These are phyloP conservation scores for Licmophora abbreviata DNA, from an alignment of 108 stramenopile genomes.

Conservation along the genomic window DNA sequence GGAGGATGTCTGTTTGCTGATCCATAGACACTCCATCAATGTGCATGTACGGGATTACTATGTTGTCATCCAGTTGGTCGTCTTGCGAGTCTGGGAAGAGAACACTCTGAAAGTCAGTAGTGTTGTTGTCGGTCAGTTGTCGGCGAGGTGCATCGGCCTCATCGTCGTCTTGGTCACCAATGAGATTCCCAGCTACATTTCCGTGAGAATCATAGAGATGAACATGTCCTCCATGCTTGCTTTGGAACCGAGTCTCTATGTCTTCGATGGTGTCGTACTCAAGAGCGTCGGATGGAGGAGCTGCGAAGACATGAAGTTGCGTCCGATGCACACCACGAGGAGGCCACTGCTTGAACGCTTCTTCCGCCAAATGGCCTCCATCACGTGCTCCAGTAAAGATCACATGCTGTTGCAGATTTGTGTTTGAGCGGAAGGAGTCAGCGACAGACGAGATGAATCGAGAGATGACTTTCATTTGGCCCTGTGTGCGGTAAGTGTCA, in stretches of 20 bases:
- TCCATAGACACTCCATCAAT: constrained; percentile 32
- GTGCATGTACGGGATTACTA: constrained; percentile 49
- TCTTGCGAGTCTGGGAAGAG: constrained; percentile 1
- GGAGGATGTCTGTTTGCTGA: constrained; percentile 31
- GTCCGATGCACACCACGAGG: constrained; percentile 31
- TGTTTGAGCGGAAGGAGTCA: constrained; percentile 34
- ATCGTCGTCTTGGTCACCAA: constrained; percentile 33
- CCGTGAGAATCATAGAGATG: constrained; percentile 42
- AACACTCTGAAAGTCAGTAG: not conserved
- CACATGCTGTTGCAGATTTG: constrained; percentile 30
- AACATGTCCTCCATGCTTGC: constrained; percentile 20
- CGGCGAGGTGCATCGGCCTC: constrained; percentile 12
- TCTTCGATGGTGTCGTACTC: constrained; percentile 34
- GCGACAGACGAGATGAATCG: constrained; percentile 46
- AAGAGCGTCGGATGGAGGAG: constrained; percentile 20
- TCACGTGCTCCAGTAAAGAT: constrained; percentile 38
- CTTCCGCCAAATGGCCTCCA: constrained; percentile 43
- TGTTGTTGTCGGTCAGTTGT: not conserved
- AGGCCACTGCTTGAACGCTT: constrained; percentile 44
- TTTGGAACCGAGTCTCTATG: constrained; percentile 33
- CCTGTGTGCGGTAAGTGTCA: constrained; percentile 45
- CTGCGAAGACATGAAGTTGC: constrained; percentile 37
- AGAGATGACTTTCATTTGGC: constrained; percentile 36
- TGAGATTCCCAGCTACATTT: constrained; percentile 29
- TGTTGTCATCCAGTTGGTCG: constrained; percentile 1